These are phyloP conservation scores for Phaeosphaeriaceae sp. DNA, from an alignment of 2,329 filamentous ascomycete species.

Conservation along the genomic window DNA sequence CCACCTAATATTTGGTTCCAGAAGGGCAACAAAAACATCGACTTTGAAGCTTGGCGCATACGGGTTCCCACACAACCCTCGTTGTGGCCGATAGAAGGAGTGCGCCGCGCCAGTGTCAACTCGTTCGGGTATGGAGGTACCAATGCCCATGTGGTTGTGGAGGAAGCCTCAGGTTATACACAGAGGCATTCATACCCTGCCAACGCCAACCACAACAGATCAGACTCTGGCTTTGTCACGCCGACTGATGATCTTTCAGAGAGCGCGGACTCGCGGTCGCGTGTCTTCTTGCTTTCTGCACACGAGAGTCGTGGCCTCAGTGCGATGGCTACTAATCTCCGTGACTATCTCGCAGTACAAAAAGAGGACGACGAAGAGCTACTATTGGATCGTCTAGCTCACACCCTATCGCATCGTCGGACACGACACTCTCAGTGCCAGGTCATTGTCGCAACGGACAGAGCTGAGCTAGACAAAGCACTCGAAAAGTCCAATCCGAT, in stretches of 20 bases:
- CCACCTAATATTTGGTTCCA: conserved; percentile 33
- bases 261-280: not conserved
- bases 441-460: conserved; percentile 5
- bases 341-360: conserved; percentile 8
- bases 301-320: conserved; percentile 14
- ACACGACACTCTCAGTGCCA: conserved; percentile 6
- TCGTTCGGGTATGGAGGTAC: conserved; percentile 33
- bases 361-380: not conserved
- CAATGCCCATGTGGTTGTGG: conserved; percentile 29
- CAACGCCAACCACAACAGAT: conserved; percentile 11
- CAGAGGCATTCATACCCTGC: not conserved
- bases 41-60: conserved; percentile 15
- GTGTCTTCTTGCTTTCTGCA: conserved; percentile 20
- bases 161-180: conserved; percentile 24
- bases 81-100: conserved; percentile 17
- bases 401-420: conserved; percentile 26
- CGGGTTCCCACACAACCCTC: conserved; percentile 17
- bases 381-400: conserved; percentile 19
- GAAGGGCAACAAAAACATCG: conserved; percentile 18
- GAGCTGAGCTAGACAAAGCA: conserved; percentile 1
- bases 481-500: not conserved
- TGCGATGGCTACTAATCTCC: conserved; percentile 25
- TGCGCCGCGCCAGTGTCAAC: conserved; percentile 24
- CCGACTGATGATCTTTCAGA: conserved; percentile 5
- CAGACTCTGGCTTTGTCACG: conserved; percentile 12